phyloP scores from a whole-genome alignment of 345 rosid genomes.

The Microthlaspi erraticum region DNA sequence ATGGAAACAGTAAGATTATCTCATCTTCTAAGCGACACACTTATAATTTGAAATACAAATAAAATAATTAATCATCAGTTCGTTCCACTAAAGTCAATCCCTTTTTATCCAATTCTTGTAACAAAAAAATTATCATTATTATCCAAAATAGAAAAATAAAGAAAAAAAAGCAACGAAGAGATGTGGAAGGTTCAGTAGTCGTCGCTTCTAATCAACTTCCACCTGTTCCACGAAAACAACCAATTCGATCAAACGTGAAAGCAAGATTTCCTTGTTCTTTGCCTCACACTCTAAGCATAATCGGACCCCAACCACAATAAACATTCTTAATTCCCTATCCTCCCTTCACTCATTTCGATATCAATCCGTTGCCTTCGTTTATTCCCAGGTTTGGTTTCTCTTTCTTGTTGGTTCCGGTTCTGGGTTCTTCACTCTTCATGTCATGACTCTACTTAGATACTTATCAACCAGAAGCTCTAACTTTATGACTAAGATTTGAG shows the following conservation, averaged over 20 bases:
- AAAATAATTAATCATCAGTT: no score
- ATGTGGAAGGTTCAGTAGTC: constrained; percentile 24
- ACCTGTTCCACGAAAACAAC: constrained; percentile 44
- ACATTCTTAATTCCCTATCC: constrained; percentile 15
- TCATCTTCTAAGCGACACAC: no score
- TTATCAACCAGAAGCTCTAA: constrained; percentile 13
- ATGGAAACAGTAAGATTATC: no score
- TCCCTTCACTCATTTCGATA: constrained; percentile 11
- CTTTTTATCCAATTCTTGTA: background rate
- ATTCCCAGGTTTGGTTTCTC: constrained; percentile 25
- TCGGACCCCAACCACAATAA: background rate
- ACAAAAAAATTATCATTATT: background rate
- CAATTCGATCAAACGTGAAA: constrained; percentile 43
- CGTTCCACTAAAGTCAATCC: no score
- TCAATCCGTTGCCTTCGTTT: background rate
- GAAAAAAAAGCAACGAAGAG: background rate
- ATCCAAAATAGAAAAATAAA: constrained; percentile 19
- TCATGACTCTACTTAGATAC: background rate
- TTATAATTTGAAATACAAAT: no score
- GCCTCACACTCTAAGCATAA: constrained; percentile 28
- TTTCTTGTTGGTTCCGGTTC: background rate
- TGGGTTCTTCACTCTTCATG: background rate
- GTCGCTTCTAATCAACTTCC: constrained; percentile 45
- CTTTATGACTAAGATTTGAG: constrained; percentile 21
- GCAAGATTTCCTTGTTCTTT: constrained; percentile 33